Evolutionary conservation across 306 rosid genomes (phyloP).

Genomic region (Psophocarpus tetragonolobus): DNA sequence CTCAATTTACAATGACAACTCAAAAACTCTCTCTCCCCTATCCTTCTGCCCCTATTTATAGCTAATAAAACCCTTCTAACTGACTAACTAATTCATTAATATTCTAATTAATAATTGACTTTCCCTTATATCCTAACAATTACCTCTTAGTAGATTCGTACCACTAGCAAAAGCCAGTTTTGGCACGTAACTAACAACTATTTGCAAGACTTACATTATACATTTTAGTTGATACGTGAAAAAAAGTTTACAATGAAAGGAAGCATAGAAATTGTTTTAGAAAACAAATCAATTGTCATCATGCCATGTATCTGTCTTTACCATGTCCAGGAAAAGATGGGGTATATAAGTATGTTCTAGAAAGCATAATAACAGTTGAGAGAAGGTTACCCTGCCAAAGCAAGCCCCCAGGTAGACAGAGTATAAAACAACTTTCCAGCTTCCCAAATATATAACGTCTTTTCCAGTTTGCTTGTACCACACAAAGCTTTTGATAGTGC

Average conservation of each 20-base stretch:
- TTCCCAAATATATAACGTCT: constrained; percentile 68
- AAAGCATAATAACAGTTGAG: not conserved
- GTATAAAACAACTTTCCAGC: constrained; percentile 85
- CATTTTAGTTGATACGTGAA: too few species aligned
- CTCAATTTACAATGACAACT: too few species aligned
- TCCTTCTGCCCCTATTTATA: too few species aligned
- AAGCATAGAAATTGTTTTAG: not conserved
- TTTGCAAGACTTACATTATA: not conserved
- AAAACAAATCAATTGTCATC: not conserved
- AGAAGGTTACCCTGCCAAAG: constrained; percentile 74
- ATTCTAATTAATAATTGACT: too few species aligned
- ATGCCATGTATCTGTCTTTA: not conserved
- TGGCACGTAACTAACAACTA: not conserved
- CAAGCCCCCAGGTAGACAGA: constrained; percentile 95
- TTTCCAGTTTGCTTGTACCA: constrained; percentile 72
- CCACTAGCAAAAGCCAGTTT: not conserved
- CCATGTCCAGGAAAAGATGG: not conserved
- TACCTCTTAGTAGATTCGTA: not conserved
- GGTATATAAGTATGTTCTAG: not conserved
- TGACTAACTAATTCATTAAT: too few species aligned
- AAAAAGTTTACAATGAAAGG: constrained; percentile 3
- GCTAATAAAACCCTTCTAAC: too few species aligned
- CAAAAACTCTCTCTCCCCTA: too few species aligned
- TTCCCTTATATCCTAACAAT: too few species aligned
- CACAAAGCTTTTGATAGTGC: constrained; percentile 69